Percentiles rank a stretch among this genome's conserved stretches.
Evolutionary conservation across 148 eudicot species (phyloP).

Genomic region (Diospyros kaki): DNA sequence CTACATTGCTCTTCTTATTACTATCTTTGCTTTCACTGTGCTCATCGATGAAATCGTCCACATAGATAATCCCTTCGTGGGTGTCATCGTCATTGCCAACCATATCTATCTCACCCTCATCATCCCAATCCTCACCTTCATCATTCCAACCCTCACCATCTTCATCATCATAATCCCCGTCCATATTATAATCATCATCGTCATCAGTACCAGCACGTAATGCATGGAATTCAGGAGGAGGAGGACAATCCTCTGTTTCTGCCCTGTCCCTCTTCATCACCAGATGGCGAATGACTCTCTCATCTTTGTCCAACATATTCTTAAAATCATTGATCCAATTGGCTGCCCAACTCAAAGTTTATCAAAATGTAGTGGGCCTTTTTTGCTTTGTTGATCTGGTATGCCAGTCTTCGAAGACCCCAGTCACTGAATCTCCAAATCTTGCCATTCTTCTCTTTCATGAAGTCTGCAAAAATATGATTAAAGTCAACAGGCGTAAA

Average conservation of each 20-base stretch:
- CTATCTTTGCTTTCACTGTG: too few species aligned
- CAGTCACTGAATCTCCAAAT: slow-evolving; percentile 96
- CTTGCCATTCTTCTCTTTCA: slow-evolving; percentile 82
- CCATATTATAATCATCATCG: too few species aligned
- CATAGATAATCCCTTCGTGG: too few species aligned
- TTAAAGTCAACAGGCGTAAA: not conserved
- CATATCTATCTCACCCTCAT: too few species aligned
- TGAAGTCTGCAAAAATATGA: slow-evolving; percentile 42
- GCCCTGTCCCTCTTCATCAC: slow-evolving; percentile 79
- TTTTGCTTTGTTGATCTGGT: slow-evolving; percentile 78
- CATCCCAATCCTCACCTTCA: too few species aligned
- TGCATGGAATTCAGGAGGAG: slow-evolving; percentile 44
- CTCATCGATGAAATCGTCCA: too few species aligned
- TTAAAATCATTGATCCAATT: slow-evolving; percentile 52
- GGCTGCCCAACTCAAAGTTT: slow-evolving; percentile 79
- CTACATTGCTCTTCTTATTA: too few species aligned
- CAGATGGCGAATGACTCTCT: slow-evolving; percentile 89
- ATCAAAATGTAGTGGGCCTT: slow-evolving; percentile 87
- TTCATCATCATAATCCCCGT: too few species aligned
- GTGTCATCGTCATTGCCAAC: too few species aligned
- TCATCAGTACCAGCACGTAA: not conserved
- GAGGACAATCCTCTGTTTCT: slow-evolving; percentile 74
- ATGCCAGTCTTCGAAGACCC: slow-evolving; percentile 88
- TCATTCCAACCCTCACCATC: too few species aligned
- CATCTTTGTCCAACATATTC: slow-evolving; percentile 57